These are phyloP conservation scores for Alisma plantagoaquatica DNA, from an alignment of 106 monocot species.

Conservation along the genomic window DNA sequence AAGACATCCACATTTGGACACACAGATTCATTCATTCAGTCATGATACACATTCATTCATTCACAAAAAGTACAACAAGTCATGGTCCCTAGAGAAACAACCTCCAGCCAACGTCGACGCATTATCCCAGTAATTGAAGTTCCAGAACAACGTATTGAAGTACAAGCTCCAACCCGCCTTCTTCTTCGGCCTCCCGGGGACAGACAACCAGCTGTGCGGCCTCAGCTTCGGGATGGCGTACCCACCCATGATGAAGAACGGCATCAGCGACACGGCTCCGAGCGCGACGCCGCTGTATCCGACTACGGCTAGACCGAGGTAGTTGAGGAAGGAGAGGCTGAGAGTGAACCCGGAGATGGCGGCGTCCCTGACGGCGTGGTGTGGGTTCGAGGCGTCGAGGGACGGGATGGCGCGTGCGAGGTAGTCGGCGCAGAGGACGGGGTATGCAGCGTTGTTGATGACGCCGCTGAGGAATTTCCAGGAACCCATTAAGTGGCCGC, in stretches of 20 bases:
- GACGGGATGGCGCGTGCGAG: slow-evolving; percentile 33
- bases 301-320: slow-evolving; percentile 53
- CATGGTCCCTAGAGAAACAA: no score
- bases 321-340: slow-evolving; percentile 56
- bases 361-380: slow-evolving; percentile 16
- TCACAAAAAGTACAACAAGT: no score
- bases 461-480: slow-evolving; percentile 82
- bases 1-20: no score
- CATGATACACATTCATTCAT: no score
- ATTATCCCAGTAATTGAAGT: slow-evolving; percentile 82
- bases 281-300: slow-evolving; percentile 57
- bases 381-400: slow-evolving; percentile 4
- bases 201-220: slow-evolving; percentile 33
- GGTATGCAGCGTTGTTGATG: slow-evolving; percentile 75
- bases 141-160: slow-evolving; percentile 87
- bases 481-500: slow-evolving; percentile 58
- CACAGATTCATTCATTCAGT: no score
- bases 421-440: slow-evolving; percentile 68
- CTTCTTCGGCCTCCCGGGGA: slow-evolving; percentile 1
- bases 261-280: slow-evolving; percentile 39
- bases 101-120: slow-evolving; percentile 83
- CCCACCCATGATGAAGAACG: slow-evolving; percentile 46
- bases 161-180: slow-evolving; percentile 54
- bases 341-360: slow-evolving; percentile 24
- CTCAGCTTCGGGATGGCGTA: slow-evolving; percentile 33